These are phyloP conservation scores for Apiotrichum mycotoxinovorans DNA, from an alignment of 1,284 basidiomycete species.

Conservation along the genomic window DNA sequence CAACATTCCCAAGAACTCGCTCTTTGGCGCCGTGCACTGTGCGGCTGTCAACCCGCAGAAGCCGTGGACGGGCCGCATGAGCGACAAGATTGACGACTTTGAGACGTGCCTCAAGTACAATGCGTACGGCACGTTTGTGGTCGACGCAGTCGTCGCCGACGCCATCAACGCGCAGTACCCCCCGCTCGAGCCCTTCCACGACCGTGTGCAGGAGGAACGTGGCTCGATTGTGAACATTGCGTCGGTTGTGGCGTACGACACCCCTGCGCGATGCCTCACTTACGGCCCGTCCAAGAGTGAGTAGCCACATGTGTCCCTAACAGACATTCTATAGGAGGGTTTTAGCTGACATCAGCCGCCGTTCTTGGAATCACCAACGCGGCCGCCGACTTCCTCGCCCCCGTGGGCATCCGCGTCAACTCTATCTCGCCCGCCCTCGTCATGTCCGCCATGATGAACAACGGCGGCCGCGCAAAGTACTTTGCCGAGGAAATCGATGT, in stretches of 20 bases:
- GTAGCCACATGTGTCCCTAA: too few species aligned
- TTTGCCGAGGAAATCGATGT: conserved; percentile 22
- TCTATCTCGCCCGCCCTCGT: conserved; percentile 33
- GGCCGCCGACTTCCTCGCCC: conserved; percentile 28
- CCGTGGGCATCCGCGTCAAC: conserved; percentile 33
- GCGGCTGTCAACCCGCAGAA: conserved; percentile 24
- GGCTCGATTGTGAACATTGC: conserved; percentile 38
- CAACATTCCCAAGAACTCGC: conserved; percentile 23
- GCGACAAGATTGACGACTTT: conserved; percentile 17
- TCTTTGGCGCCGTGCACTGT: conserved; percentile 33
- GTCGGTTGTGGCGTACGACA: conserved; percentile 25
- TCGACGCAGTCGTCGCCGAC: conserved; percentile 31
- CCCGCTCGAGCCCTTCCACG: conserved; percentile 13
- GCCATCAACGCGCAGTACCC: conserved; percentile 37
- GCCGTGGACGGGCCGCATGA: conserved; percentile 17
- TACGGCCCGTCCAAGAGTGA: conserved; percentile 32
- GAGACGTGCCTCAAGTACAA: conserved; percentile 27
- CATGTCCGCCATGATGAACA: conserved; percentile 25
- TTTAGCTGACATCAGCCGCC: conserved; percentile 6
- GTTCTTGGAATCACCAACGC: conserved; percentile 24
- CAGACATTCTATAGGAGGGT: too few species aligned
- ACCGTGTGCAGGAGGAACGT: conserved; percentile 26
- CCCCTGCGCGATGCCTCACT: conserved; percentile 29
- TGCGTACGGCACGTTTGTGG: conserved; percentile 32
- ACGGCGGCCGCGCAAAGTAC: conserved; percentile 21